A percentile compares a stretch with the other conserved stretches of the same genome.
phyloP scores from a whole-genome alignment of 1,284 basidiomycete species.

The Golubevia sp. region DNA sequence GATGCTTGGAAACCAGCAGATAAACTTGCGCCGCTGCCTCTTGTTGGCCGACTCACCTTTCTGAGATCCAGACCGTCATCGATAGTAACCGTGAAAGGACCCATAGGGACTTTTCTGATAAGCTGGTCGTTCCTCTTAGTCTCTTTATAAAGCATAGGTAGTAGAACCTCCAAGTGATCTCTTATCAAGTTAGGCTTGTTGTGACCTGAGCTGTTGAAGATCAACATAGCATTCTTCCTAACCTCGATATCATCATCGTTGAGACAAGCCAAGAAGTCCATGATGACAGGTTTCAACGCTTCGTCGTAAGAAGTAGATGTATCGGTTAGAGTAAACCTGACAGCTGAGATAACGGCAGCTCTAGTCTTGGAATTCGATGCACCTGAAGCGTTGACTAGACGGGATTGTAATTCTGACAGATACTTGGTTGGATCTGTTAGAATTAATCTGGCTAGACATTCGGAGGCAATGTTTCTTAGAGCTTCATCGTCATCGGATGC shows the following conservation, averaged over 20 bases:
- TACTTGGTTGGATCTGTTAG: constrained; percentile 85
- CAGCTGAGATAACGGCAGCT: constrained; percentile 88
- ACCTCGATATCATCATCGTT: constrained; percentile 71
- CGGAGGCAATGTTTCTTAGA: constrained; percentile 89
- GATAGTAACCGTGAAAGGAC: constrained; percentile 51
- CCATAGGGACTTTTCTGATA: constrained; percentile 55
- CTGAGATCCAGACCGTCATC: constrained; percentile 57
- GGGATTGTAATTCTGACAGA: constrained; percentile 73
- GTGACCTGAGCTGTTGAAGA: constrained; percentile 90
- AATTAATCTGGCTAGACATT: constrained; percentile 93
- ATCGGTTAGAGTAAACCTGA: constrained; percentile 93
- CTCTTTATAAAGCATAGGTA: constrained; percentile 76
- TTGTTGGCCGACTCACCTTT: constrained; percentile 29
- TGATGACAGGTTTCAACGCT: constrained; percentile 78
- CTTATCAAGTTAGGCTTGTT: constrained; percentile 89
- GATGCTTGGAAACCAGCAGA: neutral
- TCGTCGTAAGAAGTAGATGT: constrained; percentile 82
- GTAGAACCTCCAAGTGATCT: constrained; percentile 76
- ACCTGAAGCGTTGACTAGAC: constrained; percentile 68
- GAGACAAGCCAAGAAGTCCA: constrained; percentile 88
- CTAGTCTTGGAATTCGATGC: constrained; percentile 69
- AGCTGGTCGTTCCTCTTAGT: constrained; percentile 20
- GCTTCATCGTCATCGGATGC: constrained; percentile 76
- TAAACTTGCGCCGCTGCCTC: neutral
- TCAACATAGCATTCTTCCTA: constrained; percentile 65